These are phyloP conservation scores for slime mould (Dictyostelium discoideum) DNA, from an alignment of 78 protist genomes.

Conservation along the genomic window DNA sequence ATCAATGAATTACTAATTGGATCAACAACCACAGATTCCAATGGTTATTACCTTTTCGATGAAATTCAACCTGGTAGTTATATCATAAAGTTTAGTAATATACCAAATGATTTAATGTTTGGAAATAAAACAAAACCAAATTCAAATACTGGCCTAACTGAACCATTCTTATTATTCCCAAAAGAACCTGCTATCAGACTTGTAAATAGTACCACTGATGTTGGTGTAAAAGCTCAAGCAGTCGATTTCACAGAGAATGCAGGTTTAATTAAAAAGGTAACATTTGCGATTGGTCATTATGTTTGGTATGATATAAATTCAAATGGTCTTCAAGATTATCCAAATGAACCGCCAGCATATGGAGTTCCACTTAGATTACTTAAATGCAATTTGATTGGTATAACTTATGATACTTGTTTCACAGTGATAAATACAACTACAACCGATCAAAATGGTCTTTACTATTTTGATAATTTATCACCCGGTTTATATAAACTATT, in stretches of 20 bases:
- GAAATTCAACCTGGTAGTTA: not conserved
- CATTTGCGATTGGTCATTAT: constrained; percentile 37
- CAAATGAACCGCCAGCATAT: constrained; percentile 25
- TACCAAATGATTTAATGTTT: constrained; percentile 11
- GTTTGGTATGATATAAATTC: constrained; percentile 48
- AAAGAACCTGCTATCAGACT: not conserved
- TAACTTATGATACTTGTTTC: not conserved
- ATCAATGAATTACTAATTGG: not conserved
- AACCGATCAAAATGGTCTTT: constrained; percentile 16
- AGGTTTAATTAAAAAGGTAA: not conserved
- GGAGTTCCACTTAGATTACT: not conserved
- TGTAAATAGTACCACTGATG: not conserved
- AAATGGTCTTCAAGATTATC: constrained; percentile 8
- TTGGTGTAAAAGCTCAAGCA: not conserved
- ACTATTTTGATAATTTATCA: constrained; percentile 20
- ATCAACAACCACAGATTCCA: not conserved
- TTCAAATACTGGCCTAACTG: not conserved
- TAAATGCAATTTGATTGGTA: not conserved
- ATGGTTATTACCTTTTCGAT: constrained; percentile 25
- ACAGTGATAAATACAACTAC: not conserved
- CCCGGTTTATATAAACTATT: not conserved
- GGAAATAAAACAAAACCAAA: constrained; percentile 9
- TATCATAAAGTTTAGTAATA: not conserved
- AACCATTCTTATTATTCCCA: not conserved
- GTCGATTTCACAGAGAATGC: constrained; percentile 25